A percentile compares a stretch with the other conserved stretches of the same genome.
These are phyloP conservation scores for Entomophthora muscae DNA, from an alignment of 371 early-diverging fungal species.

Conservation along the genomic window DNA sequence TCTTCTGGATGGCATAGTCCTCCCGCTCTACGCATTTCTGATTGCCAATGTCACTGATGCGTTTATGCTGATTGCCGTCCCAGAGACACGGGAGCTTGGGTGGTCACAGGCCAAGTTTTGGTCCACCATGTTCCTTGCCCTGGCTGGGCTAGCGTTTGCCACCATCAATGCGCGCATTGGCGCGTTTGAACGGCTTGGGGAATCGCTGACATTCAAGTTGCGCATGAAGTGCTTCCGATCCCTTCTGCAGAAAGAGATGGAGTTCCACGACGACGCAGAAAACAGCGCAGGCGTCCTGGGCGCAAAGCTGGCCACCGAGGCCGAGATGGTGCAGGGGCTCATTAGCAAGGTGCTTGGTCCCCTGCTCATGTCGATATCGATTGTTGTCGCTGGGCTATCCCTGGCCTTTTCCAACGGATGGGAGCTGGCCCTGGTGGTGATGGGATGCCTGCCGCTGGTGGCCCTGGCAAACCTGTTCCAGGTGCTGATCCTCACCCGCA, in stretches of 20 bases:
- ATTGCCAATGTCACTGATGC: slow-evolving; percentile 24
- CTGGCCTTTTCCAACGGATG: slow-evolving; percentile 43
- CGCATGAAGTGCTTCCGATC: slow-evolving; percentile 28
- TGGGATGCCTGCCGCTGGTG: slow-evolving; percentile 26
- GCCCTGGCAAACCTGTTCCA: slow-evolving; percentile 9
- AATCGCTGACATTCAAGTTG: slow-evolving; percentile 36
- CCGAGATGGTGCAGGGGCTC: slow-evolving; percentile 34
- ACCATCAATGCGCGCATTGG: slow-evolving; percentile 20
- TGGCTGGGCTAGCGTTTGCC: slow-evolving; percentile 30
- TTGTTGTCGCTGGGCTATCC: slow-evolving; percentile 11
- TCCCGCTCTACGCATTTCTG: slow-evolving; percentile 28
- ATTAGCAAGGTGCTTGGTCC: slow-evolving; percentile 12
- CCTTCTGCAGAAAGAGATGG: slow-evolving; percentile 43
- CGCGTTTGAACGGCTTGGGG: slow-evolving; percentile 28
- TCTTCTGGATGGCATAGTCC: slow-evolving; percentile 28
- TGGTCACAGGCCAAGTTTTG: slow-evolving; percentile 38
- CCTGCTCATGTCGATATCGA: slow-evolving; percentile 8
- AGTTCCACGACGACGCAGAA: slow-evolving; percentile 50
- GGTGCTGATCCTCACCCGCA: slow-evolving; percentile 39
- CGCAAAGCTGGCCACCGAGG: slow-evolving; percentile 63
- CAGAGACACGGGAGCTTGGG: background rate
- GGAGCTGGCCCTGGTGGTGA: slow-evolving; percentile 44
- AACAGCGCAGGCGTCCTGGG: slow-evolving; percentile 64
- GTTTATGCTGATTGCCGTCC: slow-evolving; percentile 11
- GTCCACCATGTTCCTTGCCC: slow-evolving; percentile 53